Conservation (phyloP, 805 yeast species). For the Wickerhamomyces hampshirensis region DNA sequence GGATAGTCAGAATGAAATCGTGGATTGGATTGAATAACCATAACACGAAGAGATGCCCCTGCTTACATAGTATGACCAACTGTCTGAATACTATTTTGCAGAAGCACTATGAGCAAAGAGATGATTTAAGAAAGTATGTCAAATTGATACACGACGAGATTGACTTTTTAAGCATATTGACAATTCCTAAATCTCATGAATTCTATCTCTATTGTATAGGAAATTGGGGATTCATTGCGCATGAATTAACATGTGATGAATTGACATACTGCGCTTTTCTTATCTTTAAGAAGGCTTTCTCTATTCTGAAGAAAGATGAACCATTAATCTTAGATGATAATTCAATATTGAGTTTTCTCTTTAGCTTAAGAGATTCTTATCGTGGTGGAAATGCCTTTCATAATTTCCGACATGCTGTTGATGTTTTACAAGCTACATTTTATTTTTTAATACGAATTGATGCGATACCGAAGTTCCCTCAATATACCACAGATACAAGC, state of each 20-base stretch:
- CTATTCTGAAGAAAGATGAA: slow-evolving; percentile 15
- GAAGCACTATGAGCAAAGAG: slow-evolving; percentile 10
- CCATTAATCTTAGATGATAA: slow-evolving; percentile 30
- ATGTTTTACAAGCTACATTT: slow-evolving; percentile 88
- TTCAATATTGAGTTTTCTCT: slow-evolving; percentile 53
- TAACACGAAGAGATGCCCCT: slow-evolving; percentile 17
- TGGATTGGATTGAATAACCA: slow-evolving; percentile 37
- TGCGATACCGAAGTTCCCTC: slow-evolving; percentile 20
- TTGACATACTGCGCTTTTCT: slow-evolving; percentile 53
- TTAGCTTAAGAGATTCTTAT: slow-evolving; percentile 72
- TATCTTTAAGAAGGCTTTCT: slow-evolving; percentile 45
- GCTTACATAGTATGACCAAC: slow-evolving; percentile 32
- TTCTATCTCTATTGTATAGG: slow-evolving; percentile 38
- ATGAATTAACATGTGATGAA: slow-evolving; percentile 59
- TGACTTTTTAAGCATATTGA: slow-evolving; percentile 23
- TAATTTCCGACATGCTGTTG: slow-evolving; percentile 93
- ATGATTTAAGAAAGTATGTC: slow-evolving; percentile 15
- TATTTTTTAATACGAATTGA: slow-evolving; percentile 41
- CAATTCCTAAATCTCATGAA: slow-evolving; percentile 20
- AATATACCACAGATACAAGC: slow-evolving; percentile 14
- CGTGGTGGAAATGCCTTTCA: slow-evolving; percentile 87
- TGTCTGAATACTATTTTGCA: slow-evolving; percentile 23
- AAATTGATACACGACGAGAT: slow-evolving; percentile 25
- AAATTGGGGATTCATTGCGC: slow-evolving; percentile 70
- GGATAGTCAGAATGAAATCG: slow-evolving; percentile 34